Evolutionary conservation across 495 filamentous ascomycete species (phyloP).

Genomic region (Penicillium herquei): DNA sequence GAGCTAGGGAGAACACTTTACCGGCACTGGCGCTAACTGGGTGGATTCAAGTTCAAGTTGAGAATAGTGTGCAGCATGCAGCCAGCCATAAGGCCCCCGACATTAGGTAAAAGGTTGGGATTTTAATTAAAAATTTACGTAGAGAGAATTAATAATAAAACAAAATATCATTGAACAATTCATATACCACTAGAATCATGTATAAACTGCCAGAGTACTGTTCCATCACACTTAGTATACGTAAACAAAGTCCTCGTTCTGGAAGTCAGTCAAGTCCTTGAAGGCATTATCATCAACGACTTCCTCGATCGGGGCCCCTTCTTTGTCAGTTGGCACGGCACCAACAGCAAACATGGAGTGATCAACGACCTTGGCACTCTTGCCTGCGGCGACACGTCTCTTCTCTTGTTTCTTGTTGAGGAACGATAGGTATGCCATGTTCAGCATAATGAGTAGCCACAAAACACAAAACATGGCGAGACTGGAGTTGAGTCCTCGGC

Average conservation of each 20-base stretch:
- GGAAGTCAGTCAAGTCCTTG: constrained; percentile 52
- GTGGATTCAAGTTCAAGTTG: too few relatives aligned
- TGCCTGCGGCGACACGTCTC: constrained; percentile 48
- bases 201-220: too few relatives aligned
- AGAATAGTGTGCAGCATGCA: too few relatives aligned
- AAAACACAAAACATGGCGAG: constrained; percentile 56
- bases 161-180: too few relatives aligned
- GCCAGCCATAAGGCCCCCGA: too few relatives aligned
- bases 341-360: constrained; percentile 40
- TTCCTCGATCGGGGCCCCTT: constrained; percentile 36
- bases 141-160: too few relatives aligned
- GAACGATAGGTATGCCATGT: constrained; percentile 41
- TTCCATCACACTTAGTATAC: constrained; percentile 41
- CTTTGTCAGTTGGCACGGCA: constrained; percentile 40
- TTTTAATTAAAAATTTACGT: too few relatives aligned
- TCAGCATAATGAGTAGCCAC: constrained; percentile 43
- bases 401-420: constrained; percentile 54
- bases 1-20: too few relatives aligned
- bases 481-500: constrained; percentile 53
- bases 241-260: constrained; percentile 60
- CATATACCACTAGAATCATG: too few relatives aligned
- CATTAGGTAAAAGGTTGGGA: too few relatives aligned
- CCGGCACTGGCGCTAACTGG: too few relatives aligned
- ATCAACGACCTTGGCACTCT: constrained; percentile 41
- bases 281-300: constrained; percentile 51